A percentile compares a stretch with the other conserved stretches of the same genome.
phyloP scores from a whole-genome alignment of 768 basidiomycete genomes.

The Fomitopsis serialis region DNA sequence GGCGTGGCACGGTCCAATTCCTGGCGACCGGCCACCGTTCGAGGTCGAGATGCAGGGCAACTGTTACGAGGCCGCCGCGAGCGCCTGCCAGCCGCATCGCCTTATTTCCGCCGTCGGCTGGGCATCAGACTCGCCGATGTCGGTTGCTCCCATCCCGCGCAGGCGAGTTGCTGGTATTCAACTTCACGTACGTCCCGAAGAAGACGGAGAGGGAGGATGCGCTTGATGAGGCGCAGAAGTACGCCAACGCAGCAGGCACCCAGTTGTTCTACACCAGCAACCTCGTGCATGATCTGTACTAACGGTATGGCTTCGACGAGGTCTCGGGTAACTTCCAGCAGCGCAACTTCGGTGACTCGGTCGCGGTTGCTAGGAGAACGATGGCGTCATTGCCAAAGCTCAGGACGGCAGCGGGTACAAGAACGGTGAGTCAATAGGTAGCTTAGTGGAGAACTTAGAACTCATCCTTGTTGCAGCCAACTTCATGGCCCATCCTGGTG shows the following conservation, averaged over 20 bases:
- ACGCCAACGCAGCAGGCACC: no score
- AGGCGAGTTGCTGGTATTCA: conserved; percentile 50
- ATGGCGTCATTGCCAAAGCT: conserved; percentile 91
- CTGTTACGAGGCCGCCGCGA: conserved; percentile 92
- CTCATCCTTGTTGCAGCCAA: no score
- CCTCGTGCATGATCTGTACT: conserved; percentile 77
- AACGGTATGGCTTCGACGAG: conserved; percentile 90
- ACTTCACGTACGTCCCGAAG: conserved; percentile 73
- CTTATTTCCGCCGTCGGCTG: conserved; percentile 91
- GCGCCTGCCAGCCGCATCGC: conserved; percentile 64
- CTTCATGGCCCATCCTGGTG: conserved; percentile 82
- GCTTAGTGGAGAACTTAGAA: no score
- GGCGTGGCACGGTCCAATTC: background rate
- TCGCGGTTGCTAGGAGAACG: conserved; percentile 78
- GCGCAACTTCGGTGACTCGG: conserved; percentile 95
- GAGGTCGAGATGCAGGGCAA: conserved; percentile 94
- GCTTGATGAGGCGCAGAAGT: no score
- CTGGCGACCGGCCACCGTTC: no score
- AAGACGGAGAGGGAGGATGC: conserved; percentile 45
- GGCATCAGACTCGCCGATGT: conserved; percentile 77
- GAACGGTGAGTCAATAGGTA: conserved; percentile 34
- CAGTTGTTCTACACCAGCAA: no score
- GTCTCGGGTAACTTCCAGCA: conserved; percentile 95
- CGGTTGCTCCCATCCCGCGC: conserved; percentile 33
- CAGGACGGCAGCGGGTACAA: conserved; percentile 94